phyloP scores from a whole-genome alignment of 2,329 filamentous ascomycete genomes.

The Anisogramma anomala region DNA sequence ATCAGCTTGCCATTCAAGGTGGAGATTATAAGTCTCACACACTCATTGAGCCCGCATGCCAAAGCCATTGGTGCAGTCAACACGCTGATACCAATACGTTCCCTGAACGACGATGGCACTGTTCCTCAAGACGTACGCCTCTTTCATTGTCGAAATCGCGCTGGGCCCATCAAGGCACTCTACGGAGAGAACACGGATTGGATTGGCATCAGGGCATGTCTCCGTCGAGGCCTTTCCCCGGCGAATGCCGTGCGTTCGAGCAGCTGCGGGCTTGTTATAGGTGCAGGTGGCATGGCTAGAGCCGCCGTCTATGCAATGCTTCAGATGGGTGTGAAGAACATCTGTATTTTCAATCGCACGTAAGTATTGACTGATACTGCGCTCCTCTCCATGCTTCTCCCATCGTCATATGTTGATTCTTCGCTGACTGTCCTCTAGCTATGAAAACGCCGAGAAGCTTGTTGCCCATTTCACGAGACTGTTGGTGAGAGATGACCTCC shows the following conservation, averaged over 20 bases:
- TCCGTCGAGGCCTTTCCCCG: constrained; percentile 60
- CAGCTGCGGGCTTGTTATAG: constrained; percentile 48
- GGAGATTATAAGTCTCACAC: constrained; percentile 55
- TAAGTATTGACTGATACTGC: constrained; percentile 2
- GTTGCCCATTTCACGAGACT: constrained; percentile 58
- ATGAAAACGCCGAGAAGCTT: constrained; percentile 53
- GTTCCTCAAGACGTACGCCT: constrained; percentile 44
- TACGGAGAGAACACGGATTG: constrained; percentile 77
- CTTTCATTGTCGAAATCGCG: constrained; percentile 45
- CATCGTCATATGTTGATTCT: neutral
- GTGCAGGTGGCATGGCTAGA: constrained; percentile 64
- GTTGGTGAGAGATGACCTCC: constrained; percentile 31
- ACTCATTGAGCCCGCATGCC: constrained; percentile 61
- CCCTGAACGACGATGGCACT: constrained; percentile 42
- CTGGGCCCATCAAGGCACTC: constrained; percentile 55
- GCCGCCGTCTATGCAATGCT: constrained; percentile 70
- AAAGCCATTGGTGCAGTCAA: constrained; percentile 67
- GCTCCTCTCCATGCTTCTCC: neutral
- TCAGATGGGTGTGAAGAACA: constrained; percentile 63
- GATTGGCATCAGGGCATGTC: constrained; percentile 65
- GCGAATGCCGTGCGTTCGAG: constrained; percentile 51
- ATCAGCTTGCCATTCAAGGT: constrained; percentile 67
- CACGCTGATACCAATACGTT: constrained; percentile 60
- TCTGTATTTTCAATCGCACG: constrained; percentile 65
- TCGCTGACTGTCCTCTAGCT: neutral